Evolutionary conservation across 768 basidiomycete species (phyloP).

Genomic region (Phanerochaete sordida): DNA sequence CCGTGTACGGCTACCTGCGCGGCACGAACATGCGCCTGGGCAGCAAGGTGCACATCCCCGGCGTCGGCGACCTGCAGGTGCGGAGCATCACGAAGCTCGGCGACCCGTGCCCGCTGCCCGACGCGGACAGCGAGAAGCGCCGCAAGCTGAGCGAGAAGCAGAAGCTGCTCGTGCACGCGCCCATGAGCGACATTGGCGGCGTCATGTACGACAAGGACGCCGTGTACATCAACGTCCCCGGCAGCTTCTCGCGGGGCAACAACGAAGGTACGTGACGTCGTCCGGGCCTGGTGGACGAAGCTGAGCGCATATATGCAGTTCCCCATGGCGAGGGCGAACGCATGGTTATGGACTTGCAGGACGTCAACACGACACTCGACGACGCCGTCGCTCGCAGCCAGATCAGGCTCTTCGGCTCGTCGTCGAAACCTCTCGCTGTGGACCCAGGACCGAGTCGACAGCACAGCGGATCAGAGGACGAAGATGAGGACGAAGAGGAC

Average conservation of each 20-base stretch:
- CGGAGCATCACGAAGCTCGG: slow-evolving; percentile 68
- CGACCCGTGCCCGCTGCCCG: slow-evolving; percentile 96
- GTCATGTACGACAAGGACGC: slow-evolving; percentile 98
- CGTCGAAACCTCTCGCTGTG: slow-evolving; percentile 63
- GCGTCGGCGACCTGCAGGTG: slow-evolving; percentile 86
- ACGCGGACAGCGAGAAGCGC: slow-evolving; percentile 85
- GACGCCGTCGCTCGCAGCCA: slow-evolving; percentile 78
- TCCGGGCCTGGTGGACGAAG: background rate
- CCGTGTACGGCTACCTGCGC: slow-evolving; percentile 91
- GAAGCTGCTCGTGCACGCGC: slow-evolving; percentile 88
- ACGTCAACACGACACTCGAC: slow-evolving; percentile 75
- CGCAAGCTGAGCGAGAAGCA: slow-evolving; percentile 94
- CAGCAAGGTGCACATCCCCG: slow-evolving; percentile 90
- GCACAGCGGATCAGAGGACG: slow-evolving; percentile 9
- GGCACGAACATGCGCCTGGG: slow-evolving; percentile 79
- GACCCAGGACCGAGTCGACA: slow-evolving; percentile 24
- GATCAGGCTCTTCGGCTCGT: slow-evolving; percentile 81
- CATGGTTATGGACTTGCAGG: slow-evolving; percentile 98
- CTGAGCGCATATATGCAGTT: slow-evolving; percentile 35
- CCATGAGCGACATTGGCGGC: slow-evolving; percentile 98
- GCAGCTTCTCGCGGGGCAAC: slow-evolving; percentile 84
- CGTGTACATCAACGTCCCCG: slow-evolving; percentile 96
- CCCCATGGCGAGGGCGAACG: slow-evolving; percentile 91
- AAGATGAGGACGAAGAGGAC: slow-evolving; percentile 36
- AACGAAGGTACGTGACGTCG: slow-evolving; percentile 45